Percentiles rank a stretch among this genome's conserved stretches.
Conservation (phyloP, 352 stramenopile genomes). For the Globisporangium heterothallicum region DNA sequence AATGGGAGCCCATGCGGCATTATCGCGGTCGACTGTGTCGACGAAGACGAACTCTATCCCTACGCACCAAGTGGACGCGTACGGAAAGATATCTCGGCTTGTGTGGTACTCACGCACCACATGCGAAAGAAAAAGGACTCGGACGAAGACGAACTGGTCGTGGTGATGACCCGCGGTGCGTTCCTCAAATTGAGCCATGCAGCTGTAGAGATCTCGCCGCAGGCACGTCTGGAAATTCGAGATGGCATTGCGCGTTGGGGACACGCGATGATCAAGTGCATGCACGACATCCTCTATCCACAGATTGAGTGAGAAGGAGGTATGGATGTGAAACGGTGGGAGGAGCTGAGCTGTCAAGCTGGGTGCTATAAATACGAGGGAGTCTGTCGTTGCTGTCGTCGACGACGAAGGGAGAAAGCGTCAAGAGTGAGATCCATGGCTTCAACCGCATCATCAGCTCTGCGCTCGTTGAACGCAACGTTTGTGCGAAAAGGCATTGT, state of each 20-base stretch:
- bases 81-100: constrained; percentile 40
- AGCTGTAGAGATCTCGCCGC: constrained; percentile 3
- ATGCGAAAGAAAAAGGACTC: constrained; percentile 1
- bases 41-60: constrained; percentile 47
- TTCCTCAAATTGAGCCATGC: constrained; percentile 11
- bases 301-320: background rate
- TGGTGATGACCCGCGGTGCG: constrained; percentile 15
- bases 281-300: constrained; percentile 15
- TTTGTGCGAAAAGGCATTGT: constrained; percentile 35
- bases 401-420: too few relatives aligned
- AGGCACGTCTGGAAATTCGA: constrained; percentile 9
- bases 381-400: too few relatives aligned
- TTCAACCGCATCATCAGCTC: constrained; percentile 5
- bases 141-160: constrained; percentile 7
- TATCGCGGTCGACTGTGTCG: constrained; percentile 34
- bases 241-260: constrained; percentile 18
- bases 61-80: constrained; percentile 36
- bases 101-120: constrained; percentile 29
- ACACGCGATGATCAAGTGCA: constrained; percentile 17
- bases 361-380: too few relatives aligned
- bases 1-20: constrained; percentile 27
- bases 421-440: too few relatives aligned
- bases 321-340: too few relatives aligned
- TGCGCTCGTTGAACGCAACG: constrained; percentile 24
- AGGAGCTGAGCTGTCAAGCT: too few relatives aligned